Base-by-base conservation (phyloP, 1,139 yeast genomes). In the Candida pseudoviswanathii region DNA sequence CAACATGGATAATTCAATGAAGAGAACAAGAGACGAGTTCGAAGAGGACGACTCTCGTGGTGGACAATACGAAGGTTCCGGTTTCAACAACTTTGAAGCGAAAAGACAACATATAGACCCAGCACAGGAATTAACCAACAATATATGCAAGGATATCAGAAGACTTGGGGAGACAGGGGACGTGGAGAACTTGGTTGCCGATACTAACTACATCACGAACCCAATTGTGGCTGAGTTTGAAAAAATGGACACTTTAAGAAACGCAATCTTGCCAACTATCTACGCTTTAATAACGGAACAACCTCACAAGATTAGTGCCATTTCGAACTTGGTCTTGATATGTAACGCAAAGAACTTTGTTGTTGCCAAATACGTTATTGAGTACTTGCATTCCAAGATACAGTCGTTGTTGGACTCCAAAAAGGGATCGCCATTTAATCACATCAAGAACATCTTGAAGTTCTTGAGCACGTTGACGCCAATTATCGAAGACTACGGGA, bases 281-380 rank as follows among this genome's bases (percentile, higher is more conserved):
- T 77, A 78, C 52, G 90, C 96, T 1, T 81, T 89, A 41, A 75
- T 88, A 7, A 68, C 80, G 39, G 99, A 94, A 66, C 97, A 92
- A 66, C 98, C 98, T 0, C 96, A 92, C 58, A 94, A 92, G 64
- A 81, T 86, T 52, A 82, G 85, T 26, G 81, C 86, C 25, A 70
- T 92, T 52, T 80, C 90, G 31, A 83, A 86, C n/a, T 76, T 90
- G 56, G 71, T 92, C 8, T 77, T 86, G 58, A 75, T 86, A 33
- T 84, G 90, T 50, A 86, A 87, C 66, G 76, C 87, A 11, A 80
- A 80, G 55, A 85, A 85, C 64, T 79, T 81, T 45, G 75, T 81
- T 39, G 84, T 89, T 43, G 95, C 96, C 43, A 82, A 82, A 58
- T 80, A 81, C 48, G 81, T 88, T 25, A 70, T 89, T 37, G 96